Conservation (phyloP, 129 eudicot species). For the Silybum marianum region DNA sequence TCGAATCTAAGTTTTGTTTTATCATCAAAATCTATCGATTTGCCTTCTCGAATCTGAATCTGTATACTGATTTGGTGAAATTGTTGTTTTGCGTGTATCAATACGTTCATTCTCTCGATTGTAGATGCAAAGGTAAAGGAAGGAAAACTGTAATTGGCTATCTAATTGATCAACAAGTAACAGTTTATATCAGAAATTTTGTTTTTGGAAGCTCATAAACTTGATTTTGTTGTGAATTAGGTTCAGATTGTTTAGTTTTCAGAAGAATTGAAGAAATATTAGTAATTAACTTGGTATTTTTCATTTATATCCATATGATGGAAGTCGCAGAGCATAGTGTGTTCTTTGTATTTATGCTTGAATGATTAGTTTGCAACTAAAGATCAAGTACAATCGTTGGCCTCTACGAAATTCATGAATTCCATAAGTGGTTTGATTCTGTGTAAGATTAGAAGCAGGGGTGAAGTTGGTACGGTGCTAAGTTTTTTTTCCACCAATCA, state of each 20-base stretch:
- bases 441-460: too few relatives aligned
- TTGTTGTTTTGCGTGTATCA: not conserved
- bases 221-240: not conserved
- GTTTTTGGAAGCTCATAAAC: not conserved
- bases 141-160: not conserved
- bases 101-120: not conserved
- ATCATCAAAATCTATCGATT: not conserved
- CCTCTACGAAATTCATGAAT: not conserved
- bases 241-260: not conserved
- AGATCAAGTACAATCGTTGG: not conserved
- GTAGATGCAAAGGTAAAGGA: not conserved
- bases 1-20: not conserved
- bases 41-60: not conserved
- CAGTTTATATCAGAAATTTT: not conserved
- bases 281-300: not conserved
- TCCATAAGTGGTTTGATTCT: too few relatives aligned
- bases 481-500: too few relatives aligned
- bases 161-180: constrained; percentile 1
- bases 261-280: not conserved
- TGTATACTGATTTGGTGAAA: not conserved
- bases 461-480: too few relatives aligned
- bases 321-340: not conserved
- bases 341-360: not conserved
- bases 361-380: not conserved
- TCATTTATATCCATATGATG: not conserved